These are phyloP conservation scores for Odonthalia washingtoniensis DNA, from an alignment of 31 red algal species.

Conservation along the genomic window DNA sequence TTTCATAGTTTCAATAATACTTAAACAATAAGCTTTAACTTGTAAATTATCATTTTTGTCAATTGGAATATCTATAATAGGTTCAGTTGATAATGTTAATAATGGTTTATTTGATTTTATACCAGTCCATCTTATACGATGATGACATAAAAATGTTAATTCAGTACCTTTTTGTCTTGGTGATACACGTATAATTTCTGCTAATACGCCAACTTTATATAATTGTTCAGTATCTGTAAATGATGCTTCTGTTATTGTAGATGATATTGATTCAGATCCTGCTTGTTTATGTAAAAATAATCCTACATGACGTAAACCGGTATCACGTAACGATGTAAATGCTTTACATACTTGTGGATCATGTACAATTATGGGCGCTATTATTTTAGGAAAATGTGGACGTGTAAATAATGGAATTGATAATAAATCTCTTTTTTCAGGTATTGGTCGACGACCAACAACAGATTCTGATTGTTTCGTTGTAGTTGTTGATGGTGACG, in stretches of 20 bases:
- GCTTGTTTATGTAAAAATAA: conserved; percentile 92
- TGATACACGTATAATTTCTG: conserved; percentile 81
- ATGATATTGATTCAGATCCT: conserved; percentile 53
- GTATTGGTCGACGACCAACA: conserved; percentile 51
- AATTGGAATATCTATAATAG: conserved; percentile 73
- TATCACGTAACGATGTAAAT: conserved; percentile 76
- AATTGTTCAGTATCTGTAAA: conserved; percentile 71
- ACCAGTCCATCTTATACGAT: conserved; percentile 80
- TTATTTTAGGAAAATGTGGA: conserved; percentile 90
- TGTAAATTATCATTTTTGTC: conserved; percentile 59
- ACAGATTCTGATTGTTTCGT: conserved; percentile 39
- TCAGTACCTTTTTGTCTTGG: conserved; percentile 89
- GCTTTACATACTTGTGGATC: conserved; percentile 84
- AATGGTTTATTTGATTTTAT: conserved; percentile 72
- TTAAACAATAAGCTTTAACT: conserved; percentile 85
- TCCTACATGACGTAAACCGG: conserved; percentile 80
- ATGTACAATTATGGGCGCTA: conserved; percentile 87
- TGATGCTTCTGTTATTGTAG: conserved; percentile 21
- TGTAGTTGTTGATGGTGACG: conserved; percentile 24
- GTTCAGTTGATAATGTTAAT: conserved; percentile 76
- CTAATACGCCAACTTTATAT: conserved; percentile 87
- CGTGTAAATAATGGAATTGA: conserved; percentile 85
- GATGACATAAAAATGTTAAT: conserved; percentile 93
- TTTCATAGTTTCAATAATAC: conserved; percentile 87
- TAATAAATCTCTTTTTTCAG: conserved; percentile 63